phyloP scores from a whole-genome alignment of 345 rosid genomes.

The Ceriops tagal region DNA sequence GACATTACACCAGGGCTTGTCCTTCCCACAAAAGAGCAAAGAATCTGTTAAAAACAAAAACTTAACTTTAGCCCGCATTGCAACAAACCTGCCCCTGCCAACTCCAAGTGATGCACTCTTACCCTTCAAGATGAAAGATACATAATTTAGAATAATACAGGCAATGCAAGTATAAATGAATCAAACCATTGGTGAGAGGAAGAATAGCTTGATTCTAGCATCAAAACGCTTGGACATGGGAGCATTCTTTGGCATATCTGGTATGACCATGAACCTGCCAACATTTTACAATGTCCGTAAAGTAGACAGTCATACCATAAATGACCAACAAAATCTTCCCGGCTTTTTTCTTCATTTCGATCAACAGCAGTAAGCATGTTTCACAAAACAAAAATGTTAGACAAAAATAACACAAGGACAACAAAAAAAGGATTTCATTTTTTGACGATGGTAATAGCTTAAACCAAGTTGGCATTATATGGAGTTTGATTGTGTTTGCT shows the following conservation, averaged over 20 bases:
- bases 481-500: too few relatives aligned
- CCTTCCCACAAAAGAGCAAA: neutral
- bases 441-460: too few relatives aligned
- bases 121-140: constrained; percentile 49
- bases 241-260: constrained; percentile 96
- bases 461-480: too few relatives aligned
- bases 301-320: neutral
- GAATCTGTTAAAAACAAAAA: neutral
- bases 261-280: constrained; percentile 95
- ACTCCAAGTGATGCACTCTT: constrained; percentile 83
- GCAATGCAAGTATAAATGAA: neutral
- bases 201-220: constrained; percentile 67
- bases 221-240: constrained; percentile 96
- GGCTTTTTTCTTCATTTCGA: neutral
- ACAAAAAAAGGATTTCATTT: neutral
- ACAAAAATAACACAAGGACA: neutral
- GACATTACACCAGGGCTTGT: too few relatives aligned
- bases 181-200: constrained; percentile 7
- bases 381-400: neutral
- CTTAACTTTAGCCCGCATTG: constrained; percentile 92
- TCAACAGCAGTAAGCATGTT: neutral
- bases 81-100: constrained; percentile 90
- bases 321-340: neutral
- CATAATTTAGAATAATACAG: constrained; percentile 3
- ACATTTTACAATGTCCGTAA: constrained; percentile 13